Base-by-base conservation (phyloP, 78 protist species). In the Speleostelium caveatum region DNA sequence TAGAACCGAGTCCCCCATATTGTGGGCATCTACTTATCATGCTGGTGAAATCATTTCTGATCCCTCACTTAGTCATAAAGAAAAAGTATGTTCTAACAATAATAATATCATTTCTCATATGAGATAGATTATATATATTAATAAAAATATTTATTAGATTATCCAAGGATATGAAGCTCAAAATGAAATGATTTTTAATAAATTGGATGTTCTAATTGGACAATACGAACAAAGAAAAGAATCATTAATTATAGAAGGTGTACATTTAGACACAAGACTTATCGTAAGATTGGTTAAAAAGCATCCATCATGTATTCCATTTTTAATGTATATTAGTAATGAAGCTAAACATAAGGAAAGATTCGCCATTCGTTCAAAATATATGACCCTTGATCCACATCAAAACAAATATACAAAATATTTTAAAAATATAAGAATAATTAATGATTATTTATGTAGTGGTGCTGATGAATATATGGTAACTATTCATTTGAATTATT, bases 291-390 rank as follows among this genome's bases (percentile, higher is more conserved):
- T 93, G 65, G 76, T 75, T 12, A 58, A 69, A 39, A 63, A 77
- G 42, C 91, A 93, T 75, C 92, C 86, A 41, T 79, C 88, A 21
- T 69, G 90, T 67, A 92, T 93, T 56, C 96, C 96, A 56, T 93
- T 93, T 78, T 61, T 75, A 38, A 68, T 93, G 79, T 86, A 83
- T 71, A 87, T 93, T 55, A 69, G 85, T 66, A 87, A 93, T 42
- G 96, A 93, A 85, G 93, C 75, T 7, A 73, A 86, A 58, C 93
- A 86, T 32, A 72, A 74, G 41, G 93, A 69, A 42, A 49, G 93
- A 67, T 86, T 86, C 32, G 93, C 93, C 67, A 72, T 86, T 41
- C 93, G 93, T 42, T 74, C 93, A 55, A 86, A 86, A 35, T 72
- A 86, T 58, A 86, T 86, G 93, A 72, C 93, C 1, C 53, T 86